Base-by-base conservation (phyloP, 345 rosid species). In the Euphorbia tirucalli region DNA sequence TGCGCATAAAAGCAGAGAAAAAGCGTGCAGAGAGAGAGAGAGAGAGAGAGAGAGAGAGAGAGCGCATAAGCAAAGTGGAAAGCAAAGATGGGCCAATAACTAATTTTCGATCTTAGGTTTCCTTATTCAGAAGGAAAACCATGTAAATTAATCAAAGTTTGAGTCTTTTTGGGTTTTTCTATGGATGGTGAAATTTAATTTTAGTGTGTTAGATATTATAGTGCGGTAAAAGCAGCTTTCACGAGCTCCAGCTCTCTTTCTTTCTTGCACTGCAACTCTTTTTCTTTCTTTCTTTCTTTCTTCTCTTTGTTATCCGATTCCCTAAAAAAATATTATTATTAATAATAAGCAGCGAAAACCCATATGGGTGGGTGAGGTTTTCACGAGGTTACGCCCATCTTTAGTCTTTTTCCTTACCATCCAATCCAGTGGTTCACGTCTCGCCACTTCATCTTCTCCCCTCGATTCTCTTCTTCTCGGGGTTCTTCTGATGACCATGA, bases 311-410 rank as follows among this genome's bases (percentile, higher is more conserved):
- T n/a, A n/a, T n/a, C n/a, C 43, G 27, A 25, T 11, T 61, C 2
- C 63, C 21, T 4, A 57, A 54, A 19, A 44, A 19, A 59, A 65
- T n/a, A n/a, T n/a, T n/a, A 35, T n/a, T 5, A 0, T 2, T 46
- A 46, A 46, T 46, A 46, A 13, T 8, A 11, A 41, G 44, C 5
- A 37, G 46, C 39, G 24, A 78, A 49, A 71, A 69, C 69, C 80
- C 58, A 56, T 48, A 43, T 41, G 71, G 77, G 73, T 73, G 59
- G 87, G 87, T 83, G 71, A 68, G 72, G 65, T 62, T 74, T 74
- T 85, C 88, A 85, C 90, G 87, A 75, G 83, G 71, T 57, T 71
- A 55, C 46, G 9, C 82, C 65, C 70, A 78, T 72, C 70, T 69
- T 24, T 25, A 44, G 80, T 79, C 74, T 70, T 57, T 79, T 80